Conservation (phyloP, 129 eudicot genomes). For the Scalesia atractyloides region DNA sequence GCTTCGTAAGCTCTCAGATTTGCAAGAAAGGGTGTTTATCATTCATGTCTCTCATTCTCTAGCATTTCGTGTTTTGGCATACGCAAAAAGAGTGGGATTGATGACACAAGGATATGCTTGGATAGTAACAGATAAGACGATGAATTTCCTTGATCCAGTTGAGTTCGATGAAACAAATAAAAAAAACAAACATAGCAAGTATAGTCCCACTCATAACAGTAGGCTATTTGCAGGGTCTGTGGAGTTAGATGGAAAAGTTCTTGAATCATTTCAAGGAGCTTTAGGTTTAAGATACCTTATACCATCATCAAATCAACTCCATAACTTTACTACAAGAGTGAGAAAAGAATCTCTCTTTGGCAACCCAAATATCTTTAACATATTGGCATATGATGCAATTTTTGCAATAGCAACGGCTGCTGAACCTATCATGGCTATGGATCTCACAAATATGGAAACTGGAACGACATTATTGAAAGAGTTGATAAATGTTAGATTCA, state of each 20-base stretch:
- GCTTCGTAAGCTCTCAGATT: conserved; percentile 2
- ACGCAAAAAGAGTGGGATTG: conserved; percentile 13
- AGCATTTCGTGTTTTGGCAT: conserved; percentile 12
- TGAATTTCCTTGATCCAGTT: conserved; percentile 16
- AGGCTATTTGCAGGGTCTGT: neutral
- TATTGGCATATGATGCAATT: conserved; percentile 55
- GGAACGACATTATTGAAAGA: conserved; percentile 23
- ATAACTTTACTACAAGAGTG: conserved; percentile 30
- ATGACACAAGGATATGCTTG: conserved; percentile 13
- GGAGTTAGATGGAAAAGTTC: conserved; percentile 22
- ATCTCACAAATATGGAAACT: neutral
- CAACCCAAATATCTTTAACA: conserved; percentile 19
- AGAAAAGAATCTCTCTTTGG: neutral
- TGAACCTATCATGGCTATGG: conserved; percentile 14
- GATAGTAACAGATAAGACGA: conserved; percentile 26
- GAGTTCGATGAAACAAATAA: too few species aligned
- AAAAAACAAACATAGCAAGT: too few species aligned
- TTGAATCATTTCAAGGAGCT: conserved; percentile 43
- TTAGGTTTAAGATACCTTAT: conserved; percentile 37
- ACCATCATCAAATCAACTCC: conserved; percentile 28
- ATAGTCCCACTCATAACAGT: too few species aligned
- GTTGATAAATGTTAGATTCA: conserved; percentile 18
- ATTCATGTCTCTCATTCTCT: neutral
- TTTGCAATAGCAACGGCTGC: conserved; percentile 42
- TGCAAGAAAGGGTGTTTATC: neutral